Base-by-base conservation (phyloP, 495 filamentous ascomycete species). In the Xylaria cubensis region DNA sequence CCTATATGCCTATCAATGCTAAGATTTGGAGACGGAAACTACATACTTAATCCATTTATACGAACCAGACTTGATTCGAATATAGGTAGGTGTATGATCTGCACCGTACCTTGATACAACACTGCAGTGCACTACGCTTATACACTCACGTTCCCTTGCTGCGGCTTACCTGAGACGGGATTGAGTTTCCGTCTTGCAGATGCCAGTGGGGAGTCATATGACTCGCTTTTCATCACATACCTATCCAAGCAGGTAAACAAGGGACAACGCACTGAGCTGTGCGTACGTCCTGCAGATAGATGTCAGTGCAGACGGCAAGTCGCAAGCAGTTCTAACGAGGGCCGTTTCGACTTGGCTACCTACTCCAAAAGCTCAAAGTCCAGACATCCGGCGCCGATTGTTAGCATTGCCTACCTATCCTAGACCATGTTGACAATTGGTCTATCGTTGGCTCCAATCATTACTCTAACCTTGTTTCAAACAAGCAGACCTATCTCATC, bases 121-220 rank as follows among this genome's bases (percentile, higher is more conserved):
- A 61, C 32, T 39, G 34, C 29, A 13, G 29, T 8, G 56, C 56
- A 59, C 56, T 29, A 29, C 26, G 26, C 26, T 29, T 29, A 29
- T 29, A 29, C 26, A 29, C 26, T 65, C 9, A 19, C 26, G 13
- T 9, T 65, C 21, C 36, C 65, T 67, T 42, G 10, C 26, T n/a
- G 1, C 21, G 65, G 48, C 48, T n/a, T 24, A 6, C 50, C 26
- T 67, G 66, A 59, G 41, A 69, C 55, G 55, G 42, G 64, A 67
- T 48, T 39, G 44, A 55, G 55, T 62, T 61, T 36, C 56, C 42
- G 56, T 51, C 42, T 69, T 70, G 66, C 55, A 70, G 44, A 53
- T 53, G 46, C 24, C 58, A 42, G 29, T 64, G 68, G 34, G 10
- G 21, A 56, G 65, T 41, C 65, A 67, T 67, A 53, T 67, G 65